Conservation (phyloP, 2,329 filamentous ascomycete species). For the Colletotrichum kahawae region DNA sequence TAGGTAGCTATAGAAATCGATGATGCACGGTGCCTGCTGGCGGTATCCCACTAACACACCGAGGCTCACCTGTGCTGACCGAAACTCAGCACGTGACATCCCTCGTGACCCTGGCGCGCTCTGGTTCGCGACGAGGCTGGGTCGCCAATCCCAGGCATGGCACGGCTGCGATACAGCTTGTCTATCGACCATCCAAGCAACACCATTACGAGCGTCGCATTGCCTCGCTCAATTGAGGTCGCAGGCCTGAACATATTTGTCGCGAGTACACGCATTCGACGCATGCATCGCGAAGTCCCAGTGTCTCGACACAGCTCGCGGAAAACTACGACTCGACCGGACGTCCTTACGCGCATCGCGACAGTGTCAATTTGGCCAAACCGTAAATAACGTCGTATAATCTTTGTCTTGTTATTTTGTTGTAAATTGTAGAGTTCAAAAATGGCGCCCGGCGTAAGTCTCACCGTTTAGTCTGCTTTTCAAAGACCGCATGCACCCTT, state of each 20-base stretch:
- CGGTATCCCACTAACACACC: neutral
- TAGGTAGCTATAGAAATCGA: neutral
- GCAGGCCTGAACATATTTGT: neutral
- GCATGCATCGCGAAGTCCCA: neutral
- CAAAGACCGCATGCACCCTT: conserved; percentile 26
- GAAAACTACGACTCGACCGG: neutral
- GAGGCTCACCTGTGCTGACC: neutral
- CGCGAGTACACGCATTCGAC: neutral
- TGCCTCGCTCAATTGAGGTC: neutral
- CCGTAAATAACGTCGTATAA: neutral
- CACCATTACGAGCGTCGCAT: neutral
- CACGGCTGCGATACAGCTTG: neutral
- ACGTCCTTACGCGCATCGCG: neutral
- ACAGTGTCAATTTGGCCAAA: neutral
- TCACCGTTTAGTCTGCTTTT: neutral
- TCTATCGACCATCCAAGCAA: neutral
- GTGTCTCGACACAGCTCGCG: neutral
- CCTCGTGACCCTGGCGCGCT: neutral
- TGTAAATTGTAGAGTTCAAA: neutral
- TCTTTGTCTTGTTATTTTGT: neutral
- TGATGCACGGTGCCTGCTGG: neutral
- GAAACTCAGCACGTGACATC: neutral
- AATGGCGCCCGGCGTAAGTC: conserved; percentile 47
- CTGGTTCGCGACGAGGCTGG: conserved; percentile 14
- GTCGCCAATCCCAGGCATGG: neutral